Base-by-base conservation (phyloP, 495 filamentous ascomycete species). In the Aspergillus sclerotioniger region DNA sequence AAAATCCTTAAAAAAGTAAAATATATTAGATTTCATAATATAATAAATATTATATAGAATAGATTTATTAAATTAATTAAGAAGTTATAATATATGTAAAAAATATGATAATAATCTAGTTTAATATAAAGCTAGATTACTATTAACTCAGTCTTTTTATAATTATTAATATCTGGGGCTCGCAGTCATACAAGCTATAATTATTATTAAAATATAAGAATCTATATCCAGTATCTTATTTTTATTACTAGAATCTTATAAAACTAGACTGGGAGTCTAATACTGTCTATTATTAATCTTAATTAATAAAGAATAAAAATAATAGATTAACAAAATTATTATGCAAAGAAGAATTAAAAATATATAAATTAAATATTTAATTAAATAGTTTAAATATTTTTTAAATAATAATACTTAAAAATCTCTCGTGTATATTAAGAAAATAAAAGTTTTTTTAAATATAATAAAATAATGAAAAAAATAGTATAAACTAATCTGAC, bases 321-420 rank as follows among this genome's bases (percentile, higher is more conserved):
- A n/a, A n/a, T 48, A 48, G 12, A 25, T 21, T 48, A 20, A 28
- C 15, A 13, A 6, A 49, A 49, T 49, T 19, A 49, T 20, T 49
- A 49, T 4, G 21, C 10, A 33, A 33, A 6, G 10, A 6, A 33
- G 6, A 6, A 33, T 6, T 33, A 33, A 33, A 33, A 33, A 33
- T 33, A 33, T 6, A 6, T 6, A 33, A 33, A 33, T 33, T 6
- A 33, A 33, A 33, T 6, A 33, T 33, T 6, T 35, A 51, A 53
- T 21, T 53, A 28, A 37, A 51, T 16, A 58, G 20, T 33, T 29
- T 41, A 31, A 3, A 7, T 19, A 31, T 29, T 29, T 16, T 51
- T 53, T 58, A 3, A 41, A 58, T 51, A 46, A 51, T 49, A 60
- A 37, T 57, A n/a, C n/a, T n/a, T n/a, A n/a, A n/a, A n/a, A n/a